Evolutionary conservation across 345 rosid genomes (phyloP).

Genomic region (Moricandia arvensis): DNA sequence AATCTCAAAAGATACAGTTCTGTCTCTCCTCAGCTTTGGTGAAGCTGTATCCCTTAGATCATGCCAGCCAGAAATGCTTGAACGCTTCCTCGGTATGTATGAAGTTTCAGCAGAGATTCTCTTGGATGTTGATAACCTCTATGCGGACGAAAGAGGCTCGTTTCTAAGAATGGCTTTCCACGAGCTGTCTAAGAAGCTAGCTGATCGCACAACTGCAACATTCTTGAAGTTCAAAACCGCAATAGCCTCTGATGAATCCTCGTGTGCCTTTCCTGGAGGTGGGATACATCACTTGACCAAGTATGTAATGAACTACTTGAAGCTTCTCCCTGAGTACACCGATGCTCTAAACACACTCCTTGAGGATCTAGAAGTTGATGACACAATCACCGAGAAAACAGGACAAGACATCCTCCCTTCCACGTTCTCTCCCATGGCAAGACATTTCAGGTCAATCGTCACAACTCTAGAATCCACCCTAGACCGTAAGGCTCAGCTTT

Average conservation of each 20-base stretch:
- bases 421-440: too few species aligned
- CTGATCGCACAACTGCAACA: slow-evolving; percentile 44
- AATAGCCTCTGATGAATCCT: slow-evolving; percentile 45
- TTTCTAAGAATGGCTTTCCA: slow-evolving; percentile 56
- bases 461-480: too few species aligned
- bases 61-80: slow-evolving; percentile 58
- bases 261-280: slow-evolving; percentile 49
- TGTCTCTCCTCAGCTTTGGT: slow-evolving; percentile 68
- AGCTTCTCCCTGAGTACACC: slow-evolving; percentile 50
- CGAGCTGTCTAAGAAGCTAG: slow-evolving; percentile 44
- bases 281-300: slow-evolving; percentile 62
- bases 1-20: slow-evolving; percentile 47
- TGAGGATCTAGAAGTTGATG: slow-evolving; percentile 39
- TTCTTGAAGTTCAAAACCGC: slow-evolving; percentile 51
- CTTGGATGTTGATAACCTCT: slow-evolving; percentile 47
- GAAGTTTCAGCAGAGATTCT: slow-evolving; percentile 55
- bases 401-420: slow-evolving; percentile 39
- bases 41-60: slow-evolving; percentile 65
- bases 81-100: slow-evolving; percentile 67
- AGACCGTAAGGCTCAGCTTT: too few species aligned
- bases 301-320: slow-evolving; percentile 83
- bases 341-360: slow-evolving; percentile 57
- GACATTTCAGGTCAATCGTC: too few species aligned
- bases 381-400: slow-evolving; percentile 29
- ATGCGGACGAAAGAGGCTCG: slow-evolving; percentile 50